A percentile compares a stretch with the other conserved stretches of the same genome.
Conservation (phyloP, 1,284 basidiomycete genomes). For the Ganoderma boninense region DNA sequence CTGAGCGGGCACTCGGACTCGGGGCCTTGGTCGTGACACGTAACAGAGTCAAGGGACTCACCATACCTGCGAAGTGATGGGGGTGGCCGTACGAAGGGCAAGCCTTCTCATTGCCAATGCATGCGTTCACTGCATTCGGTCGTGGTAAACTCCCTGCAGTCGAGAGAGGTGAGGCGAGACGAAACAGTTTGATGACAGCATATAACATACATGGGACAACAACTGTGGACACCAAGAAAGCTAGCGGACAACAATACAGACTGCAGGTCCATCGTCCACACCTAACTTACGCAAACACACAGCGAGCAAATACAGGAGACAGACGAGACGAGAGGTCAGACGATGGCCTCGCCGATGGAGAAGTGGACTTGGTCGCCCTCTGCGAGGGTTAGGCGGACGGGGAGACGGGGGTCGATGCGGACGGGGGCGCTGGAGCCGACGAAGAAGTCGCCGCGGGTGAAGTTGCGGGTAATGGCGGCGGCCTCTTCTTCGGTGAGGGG, state of each 20-base stretch:
- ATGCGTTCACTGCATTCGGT: background rate
- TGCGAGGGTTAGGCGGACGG: slow-evolving; percentile 77
- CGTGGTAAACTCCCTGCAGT: background rate
- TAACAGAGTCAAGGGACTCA: background rate
- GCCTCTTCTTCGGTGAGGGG: slow-evolving; percentile 81
- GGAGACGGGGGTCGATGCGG: slow-evolving; percentile 78
- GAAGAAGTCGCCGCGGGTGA: slow-evolving; percentile 79
- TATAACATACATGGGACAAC: slow-evolving; percentile 26
- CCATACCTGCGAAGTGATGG: background rate
- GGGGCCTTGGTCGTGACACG: background rate
- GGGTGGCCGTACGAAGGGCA: background rate
- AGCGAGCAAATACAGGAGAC: background rate
- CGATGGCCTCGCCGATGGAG: slow-evolving; percentile 67
- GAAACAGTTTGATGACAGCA: background rate
- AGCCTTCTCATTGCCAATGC: background rate
- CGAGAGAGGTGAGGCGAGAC: background rate
- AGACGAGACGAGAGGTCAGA: slow-evolving; percentile 12
- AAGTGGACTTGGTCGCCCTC: slow-evolving; percentile 85
- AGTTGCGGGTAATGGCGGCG: slow-evolving; percentile 81
- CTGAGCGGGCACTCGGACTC: background rate
- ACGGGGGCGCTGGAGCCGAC: slow-evolving; percentile 80
- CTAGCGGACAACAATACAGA: slow-evolving; percentile 29
- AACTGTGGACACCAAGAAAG: slow-evolving; percentile 27
- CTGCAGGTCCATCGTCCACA: slow-evolving; percentile 27
- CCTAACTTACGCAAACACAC: slow-evolving; percentile 10